Conservation (phyloP, 1,284 basidiomycete genomes). For the Golubevia pallescens region DNA sequence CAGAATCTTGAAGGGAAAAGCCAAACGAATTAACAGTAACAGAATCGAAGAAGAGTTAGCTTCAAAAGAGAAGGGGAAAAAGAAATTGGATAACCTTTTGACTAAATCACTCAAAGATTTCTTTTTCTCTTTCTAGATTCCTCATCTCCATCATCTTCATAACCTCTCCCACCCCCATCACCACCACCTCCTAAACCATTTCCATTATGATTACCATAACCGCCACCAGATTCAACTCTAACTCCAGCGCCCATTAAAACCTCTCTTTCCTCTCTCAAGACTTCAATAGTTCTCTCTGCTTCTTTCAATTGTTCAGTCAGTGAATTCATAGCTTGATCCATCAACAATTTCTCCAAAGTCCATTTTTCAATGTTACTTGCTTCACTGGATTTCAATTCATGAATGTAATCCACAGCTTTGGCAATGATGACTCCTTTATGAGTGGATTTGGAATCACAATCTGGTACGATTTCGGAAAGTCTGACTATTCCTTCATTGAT, state of each 20-base stretch:
- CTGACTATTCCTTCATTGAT: constrained; percentile 55
- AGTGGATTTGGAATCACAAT: constrained; percentile 52
- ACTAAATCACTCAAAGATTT: constrained; percentile 1
- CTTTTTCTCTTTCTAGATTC: background rate
- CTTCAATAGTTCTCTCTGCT: constrained; percentile 26
- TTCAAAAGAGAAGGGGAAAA: no score
- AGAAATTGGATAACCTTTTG: constrained; percentile 1
- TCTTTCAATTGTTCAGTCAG: constrained; percentile 48
- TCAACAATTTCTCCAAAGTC: constrained; percentile 62
- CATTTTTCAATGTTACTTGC: constrained; percentile 61
- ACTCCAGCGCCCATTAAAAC: background rate
- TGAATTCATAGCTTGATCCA: constrained; percentile 61
- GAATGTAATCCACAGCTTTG: constrained; percentile 55
- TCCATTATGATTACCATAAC: background rate
- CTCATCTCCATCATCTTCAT: background rate
- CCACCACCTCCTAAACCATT: no score
- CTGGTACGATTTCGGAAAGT: constrained; percentile 55
- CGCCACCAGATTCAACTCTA: background rate
- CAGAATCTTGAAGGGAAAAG: no score
- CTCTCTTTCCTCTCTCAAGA: constrained; percentile 26
- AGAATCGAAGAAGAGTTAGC: no score
- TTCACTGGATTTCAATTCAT: constrained; percentile 58
- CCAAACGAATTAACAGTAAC: no score
- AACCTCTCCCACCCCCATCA: no score
- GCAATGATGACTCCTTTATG: constrained; percentile 59